These are phyloP conservation scores for Tuber calosporum DNA, from an alignment of 495 filamentous ascomycete genomes.

Conservation along the genomic window DNA sequence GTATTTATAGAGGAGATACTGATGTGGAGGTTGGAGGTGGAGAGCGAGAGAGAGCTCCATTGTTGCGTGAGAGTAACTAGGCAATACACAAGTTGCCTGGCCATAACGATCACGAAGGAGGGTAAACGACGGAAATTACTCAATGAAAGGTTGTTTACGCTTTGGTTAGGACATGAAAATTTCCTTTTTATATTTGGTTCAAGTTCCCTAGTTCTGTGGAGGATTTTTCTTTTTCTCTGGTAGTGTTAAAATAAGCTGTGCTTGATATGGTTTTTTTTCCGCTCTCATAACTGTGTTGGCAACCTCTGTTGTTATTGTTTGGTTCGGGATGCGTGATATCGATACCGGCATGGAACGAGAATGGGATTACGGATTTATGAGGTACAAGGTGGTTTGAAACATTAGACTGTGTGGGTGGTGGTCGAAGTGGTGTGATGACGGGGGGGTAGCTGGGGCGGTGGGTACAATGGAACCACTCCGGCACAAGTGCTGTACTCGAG, in stretches of 20 bases:
- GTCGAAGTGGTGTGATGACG: not conserved
- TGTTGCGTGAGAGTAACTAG: conserved; percentile 42
- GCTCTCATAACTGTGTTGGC: not conserved
- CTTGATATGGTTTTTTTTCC: not conserved
- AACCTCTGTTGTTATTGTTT: not conserved
- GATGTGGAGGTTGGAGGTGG: conserved; percentile 44
- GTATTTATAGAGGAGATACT: conserved; percentile 52
- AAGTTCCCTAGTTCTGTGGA: not conserved
- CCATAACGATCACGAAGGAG: not conserved
- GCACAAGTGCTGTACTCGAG: not conserved
- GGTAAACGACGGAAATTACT: not conserved
- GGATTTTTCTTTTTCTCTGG: not conserved
- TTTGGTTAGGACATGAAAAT: not conserved
- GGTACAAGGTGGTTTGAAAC: not conserved
- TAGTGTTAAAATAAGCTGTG: not conserved
- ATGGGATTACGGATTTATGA: not conserved
- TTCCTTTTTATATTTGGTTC: not conserved
- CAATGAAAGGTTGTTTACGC: not conserved
- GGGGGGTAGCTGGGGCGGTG: not conserved
- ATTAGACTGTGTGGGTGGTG: not conserved
- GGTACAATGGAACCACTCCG: not conserved
- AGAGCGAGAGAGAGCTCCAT: conserved; percentile 46
- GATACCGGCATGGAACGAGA: not conserved
- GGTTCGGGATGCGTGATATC: not conserved
- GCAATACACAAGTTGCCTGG: not conserved